These are phyloP conservation scores for Bigelowiella natans DNA, from an alignment of 78 protist genomes.

Conservation along the genomic window DNA sequence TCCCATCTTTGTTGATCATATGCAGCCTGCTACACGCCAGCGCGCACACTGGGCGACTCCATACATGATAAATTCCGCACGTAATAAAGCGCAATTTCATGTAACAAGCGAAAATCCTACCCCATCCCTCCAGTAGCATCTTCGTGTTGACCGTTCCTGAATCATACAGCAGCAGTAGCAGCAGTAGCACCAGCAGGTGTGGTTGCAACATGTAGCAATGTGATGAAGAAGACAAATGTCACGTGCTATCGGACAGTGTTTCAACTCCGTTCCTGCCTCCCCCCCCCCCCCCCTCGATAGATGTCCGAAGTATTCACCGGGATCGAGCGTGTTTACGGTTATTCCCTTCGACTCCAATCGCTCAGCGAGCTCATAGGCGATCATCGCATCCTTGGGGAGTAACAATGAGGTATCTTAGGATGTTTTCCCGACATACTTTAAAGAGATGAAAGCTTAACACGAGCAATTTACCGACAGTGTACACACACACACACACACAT, in stretches of 20 bases:
- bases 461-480: too few species aligned
- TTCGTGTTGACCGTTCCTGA: not conserved
- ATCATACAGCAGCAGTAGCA: not conserved
- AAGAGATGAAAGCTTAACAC: too few species aligned
- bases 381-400: not conserved
- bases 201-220: too few species aligned
- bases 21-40: not conserved
- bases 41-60: not conserved
- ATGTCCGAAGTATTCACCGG: not conserved
- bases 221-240: not conserved
- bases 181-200: too few species aligned
- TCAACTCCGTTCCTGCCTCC: not conserved
- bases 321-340: not conserved
- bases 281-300: too few species aligned
- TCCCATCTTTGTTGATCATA: too few species aligned
- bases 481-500: too few species aligned
- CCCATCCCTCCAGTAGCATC: not conserved
- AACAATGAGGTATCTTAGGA: too few species aligned
- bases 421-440: too few species aligned
- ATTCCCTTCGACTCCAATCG: not conserved
- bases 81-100: too few species aligned
- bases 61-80: too few species aligned
- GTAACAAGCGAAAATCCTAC: too few species aligned
- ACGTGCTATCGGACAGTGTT: not conserved
- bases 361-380: not conserved